A percentile compares a stretch with the other conserved stretches of the same genome.
Conservation (phyloP, 106 monocot genomes). For the Gastrodia elata region DNA sequence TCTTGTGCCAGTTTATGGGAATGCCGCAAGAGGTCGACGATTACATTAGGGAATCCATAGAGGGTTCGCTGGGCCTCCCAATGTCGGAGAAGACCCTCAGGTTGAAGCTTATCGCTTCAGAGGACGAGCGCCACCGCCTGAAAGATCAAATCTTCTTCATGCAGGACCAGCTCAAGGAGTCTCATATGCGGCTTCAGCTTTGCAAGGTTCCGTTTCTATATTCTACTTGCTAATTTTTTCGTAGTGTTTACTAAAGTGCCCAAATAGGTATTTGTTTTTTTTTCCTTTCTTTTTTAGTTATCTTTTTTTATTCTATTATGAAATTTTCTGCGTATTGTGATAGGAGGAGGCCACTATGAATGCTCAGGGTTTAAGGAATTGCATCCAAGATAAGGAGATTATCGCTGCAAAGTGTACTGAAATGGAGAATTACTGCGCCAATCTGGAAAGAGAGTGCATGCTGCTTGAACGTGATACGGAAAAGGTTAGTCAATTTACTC, state of each 20-base stretch:
- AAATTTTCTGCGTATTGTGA: neutral
- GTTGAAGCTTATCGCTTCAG: conserved; percentile 70
- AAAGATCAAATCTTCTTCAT: conserved; percentile 70
- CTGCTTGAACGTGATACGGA: conserved; percentile 64
- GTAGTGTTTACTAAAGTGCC: neutral
- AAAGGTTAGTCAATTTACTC: too few species aligned
- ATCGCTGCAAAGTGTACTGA: conserved; percentile 22
- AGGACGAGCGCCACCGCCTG: conserved; percentile 62
- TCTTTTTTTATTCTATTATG: neutral
- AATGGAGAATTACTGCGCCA: conserved; percentile 28
- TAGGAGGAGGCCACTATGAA: conserved; percentile 86
- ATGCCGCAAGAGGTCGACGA: conserved; percentile 47
- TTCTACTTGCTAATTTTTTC: neutral
- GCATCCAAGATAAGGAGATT: conserved; percentile 72
- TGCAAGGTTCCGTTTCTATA: conserved; percentile 27
- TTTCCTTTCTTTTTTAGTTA: neutral
- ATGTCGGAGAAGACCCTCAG: conserved; percentile 47
- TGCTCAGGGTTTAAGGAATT: conserved; percentile 48
- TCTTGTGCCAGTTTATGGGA: conserved; percentile 16
- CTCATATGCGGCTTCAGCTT: conserved; percentile 41
- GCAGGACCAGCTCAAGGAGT: conserved; percentile 50
- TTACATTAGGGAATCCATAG: conserved; percentile 69
- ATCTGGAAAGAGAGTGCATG: conserved; percentile 65
- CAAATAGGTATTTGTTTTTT: neutral
- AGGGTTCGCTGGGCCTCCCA: conserved; percentile 58